Base-by-base conservation (phyloP, 2,329 filamentous ascomycete genomes). In the Xylariaceae sp. region DNA sequence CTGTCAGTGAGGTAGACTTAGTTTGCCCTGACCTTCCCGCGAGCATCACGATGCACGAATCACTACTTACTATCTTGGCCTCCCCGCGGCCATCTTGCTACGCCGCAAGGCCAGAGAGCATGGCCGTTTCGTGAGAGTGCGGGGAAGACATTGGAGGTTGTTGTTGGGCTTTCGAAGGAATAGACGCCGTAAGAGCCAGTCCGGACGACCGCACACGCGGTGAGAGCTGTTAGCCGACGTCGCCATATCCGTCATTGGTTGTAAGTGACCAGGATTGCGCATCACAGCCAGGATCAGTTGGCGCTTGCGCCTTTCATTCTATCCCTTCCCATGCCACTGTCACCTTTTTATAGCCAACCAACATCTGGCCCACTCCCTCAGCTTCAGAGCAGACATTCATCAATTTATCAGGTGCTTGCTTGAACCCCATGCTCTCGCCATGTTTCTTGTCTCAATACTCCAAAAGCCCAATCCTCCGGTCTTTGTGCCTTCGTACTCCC, bases 331-430 rank as follows among this genome's bases (percentile, higher is more conserved):
- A 49, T 60, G 61, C 62, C 63, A 55, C 63, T 46, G 61, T 67
- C 58, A 63, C 61, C 71, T 70, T 69, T 71, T 73, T 72, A 74
- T 74, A 74, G 72, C 72, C 72, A 74, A 73, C 72, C 71, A 73
- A 63, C 57, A 57, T 45, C 44, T 57, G 60, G 55, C 61, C 64
- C 62, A 62, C 62, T 61, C 60, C 59, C 56, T 61, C 68, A 58
- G 63, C 60, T 65, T 63, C 62, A 63, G 56, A 55, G 51, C 58
- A 58, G 44, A 36, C 45, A 47, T 56, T 44, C 62, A 48, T 43
- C 53, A 37, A 60, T 44, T 60, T n/a, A n/a, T n/a, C n/a, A n/a
- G n/a, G n/a, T n/a, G n/a, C n/a, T n/a, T n/a, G n/a, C 48, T 56
- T 57, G 41, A 31, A 56, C 46, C 47, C 57, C 45, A 51, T 53